phyloP scores from a whole-genome alignment of 2,329 filamentous ascomycete genomes.

The Tolypocladium ophioglossoides region DNA sequence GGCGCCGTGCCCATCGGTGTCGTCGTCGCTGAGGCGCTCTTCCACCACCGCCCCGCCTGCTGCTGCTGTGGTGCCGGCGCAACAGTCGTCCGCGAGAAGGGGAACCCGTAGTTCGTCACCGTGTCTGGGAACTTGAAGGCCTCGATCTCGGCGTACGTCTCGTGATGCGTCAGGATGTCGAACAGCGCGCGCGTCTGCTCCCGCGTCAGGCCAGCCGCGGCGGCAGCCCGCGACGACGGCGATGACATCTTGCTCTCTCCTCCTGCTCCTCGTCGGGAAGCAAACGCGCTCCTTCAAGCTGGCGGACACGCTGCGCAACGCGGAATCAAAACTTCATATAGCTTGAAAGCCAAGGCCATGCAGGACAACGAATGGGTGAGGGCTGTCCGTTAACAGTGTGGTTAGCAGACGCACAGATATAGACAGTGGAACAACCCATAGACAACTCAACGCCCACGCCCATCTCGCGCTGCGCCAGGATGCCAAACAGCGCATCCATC shows the following conservation, averaged over 20 bases:
- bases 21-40: background rate
- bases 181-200: conserved; percentile 43
- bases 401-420: background rate
- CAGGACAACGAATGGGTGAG: background rate
- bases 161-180: conserved; percentile 48
- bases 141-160: conserved; percentile 59
- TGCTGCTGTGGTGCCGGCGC: background rate
- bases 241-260: background rate
- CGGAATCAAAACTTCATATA: background rate
- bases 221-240: background rate
- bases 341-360: background rate
- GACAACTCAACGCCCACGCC: background rate
- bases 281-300: background rate
- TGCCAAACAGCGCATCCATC: background rate
- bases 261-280: background rate
- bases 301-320: background rate
- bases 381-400: background rate
- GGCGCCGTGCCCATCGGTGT: conserved; percentile 14
- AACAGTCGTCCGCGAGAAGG: conserved; percentile 36
- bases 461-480: too few relatives aligned
- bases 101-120: conserved; percentile 58
- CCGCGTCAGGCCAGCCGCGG: conserved; percentile 12
- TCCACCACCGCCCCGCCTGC: background rate
- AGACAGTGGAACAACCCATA: background rate
- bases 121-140: conserved; percentile 56